These are phyloP conservation scores for Ulota crispa DNA, from an alignment of 225 moss, liverwort and hornwort genomes.

Conservation along the genomic window DNA sequence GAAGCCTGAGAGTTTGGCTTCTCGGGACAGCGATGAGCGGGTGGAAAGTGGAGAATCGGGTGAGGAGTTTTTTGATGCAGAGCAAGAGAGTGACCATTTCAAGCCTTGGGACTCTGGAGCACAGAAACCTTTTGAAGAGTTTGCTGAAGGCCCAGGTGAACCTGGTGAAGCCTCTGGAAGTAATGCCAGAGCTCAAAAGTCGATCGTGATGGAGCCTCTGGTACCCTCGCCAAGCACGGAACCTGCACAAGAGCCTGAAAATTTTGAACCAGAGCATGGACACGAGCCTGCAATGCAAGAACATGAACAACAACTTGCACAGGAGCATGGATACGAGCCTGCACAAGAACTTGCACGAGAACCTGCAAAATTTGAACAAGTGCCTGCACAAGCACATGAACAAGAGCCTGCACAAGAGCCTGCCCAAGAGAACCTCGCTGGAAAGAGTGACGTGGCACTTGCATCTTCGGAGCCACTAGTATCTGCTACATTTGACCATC, in stretches of 20 bases:
- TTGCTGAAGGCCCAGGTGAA: not conserved
- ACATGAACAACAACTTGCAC: not conserved
- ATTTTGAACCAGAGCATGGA: not conserved
- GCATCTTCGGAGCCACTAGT: not conserved
- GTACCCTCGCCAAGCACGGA: not conserved
- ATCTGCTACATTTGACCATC: not conserved
- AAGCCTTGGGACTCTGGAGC: not conserved
- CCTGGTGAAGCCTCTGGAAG: not conserved
- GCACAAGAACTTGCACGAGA: not conserved
- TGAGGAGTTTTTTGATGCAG: slow-evolving; percentile 29
- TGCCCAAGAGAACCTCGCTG: not conserved
- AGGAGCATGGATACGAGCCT: not conserved
- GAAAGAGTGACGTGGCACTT: not conserved
- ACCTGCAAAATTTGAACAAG: not conserved
- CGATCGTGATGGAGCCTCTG: not conserved
- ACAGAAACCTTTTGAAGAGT: not conserved
- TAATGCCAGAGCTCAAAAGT: not conserved
- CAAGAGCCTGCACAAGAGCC: not conserved
- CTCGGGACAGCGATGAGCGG: not conserved
- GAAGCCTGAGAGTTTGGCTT: not conserved
- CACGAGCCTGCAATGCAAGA: not conserved
- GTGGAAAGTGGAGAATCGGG: slow-evolving; percentile 17
- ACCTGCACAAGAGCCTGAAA: not conserved
- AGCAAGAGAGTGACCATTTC: slow-evolving; percentile 5
- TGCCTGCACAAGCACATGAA: not conserved